Evolutionary conservation across 1,284 basidiomycete species (phyloP).

Genomic region (Leccinum pachyderme): DNA sequence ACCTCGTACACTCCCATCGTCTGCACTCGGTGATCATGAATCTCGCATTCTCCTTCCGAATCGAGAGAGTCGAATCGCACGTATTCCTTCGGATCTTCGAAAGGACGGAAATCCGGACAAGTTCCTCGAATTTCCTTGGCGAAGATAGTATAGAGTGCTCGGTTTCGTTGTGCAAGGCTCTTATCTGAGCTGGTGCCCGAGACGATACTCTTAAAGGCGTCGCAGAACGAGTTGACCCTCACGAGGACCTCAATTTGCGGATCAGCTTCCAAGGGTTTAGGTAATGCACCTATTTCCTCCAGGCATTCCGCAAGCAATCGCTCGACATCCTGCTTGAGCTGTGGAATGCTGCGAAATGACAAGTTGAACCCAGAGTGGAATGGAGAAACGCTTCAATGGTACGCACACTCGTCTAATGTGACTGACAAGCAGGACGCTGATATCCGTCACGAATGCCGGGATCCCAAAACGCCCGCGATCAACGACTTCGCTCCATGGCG

Average conservation of each 20-base stretch:
- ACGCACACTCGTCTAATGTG: constrained; percentile 54
- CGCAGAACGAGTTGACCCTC: constrained; percentile 46
- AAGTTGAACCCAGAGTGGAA: constrained; percentile 8
- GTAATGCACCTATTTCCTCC: constrained; percentile 41
- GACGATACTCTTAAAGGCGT: constrained; percentile 37
- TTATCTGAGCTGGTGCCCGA: constrained; percentile 36
- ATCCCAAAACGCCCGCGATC: constrained; percentile 54
- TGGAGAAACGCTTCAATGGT: neutral
- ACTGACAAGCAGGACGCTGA: constrained; percentile 51
- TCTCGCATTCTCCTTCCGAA: neutral
- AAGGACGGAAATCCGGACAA: constrained; percentile 41
- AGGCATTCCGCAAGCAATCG: constrained; percentile 37
- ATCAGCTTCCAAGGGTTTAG: constrained; percentile 39
- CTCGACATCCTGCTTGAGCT: constrained; percentile 37
- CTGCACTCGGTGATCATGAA: constrained; percentile 2
- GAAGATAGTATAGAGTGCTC: constrained; percentile 34
- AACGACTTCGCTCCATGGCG: constrained; percentile 49
- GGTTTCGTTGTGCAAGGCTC: constrained; percentile 38
- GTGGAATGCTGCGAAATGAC: constrained; percentile 40
- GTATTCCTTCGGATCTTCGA: constrained; percentile 10
- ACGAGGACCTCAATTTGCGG: constrained; percentile 46
- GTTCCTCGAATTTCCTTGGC: constrained; percentile 39
- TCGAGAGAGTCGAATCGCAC: constrained; percentile 12
- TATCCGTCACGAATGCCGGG: constrained; percentile 48
- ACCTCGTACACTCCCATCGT: constrained; percentile 33